phyloP scores from a whole-genome alignment of 208 protist genomes.

The Acanthamoeba lenticulata region DNA sequence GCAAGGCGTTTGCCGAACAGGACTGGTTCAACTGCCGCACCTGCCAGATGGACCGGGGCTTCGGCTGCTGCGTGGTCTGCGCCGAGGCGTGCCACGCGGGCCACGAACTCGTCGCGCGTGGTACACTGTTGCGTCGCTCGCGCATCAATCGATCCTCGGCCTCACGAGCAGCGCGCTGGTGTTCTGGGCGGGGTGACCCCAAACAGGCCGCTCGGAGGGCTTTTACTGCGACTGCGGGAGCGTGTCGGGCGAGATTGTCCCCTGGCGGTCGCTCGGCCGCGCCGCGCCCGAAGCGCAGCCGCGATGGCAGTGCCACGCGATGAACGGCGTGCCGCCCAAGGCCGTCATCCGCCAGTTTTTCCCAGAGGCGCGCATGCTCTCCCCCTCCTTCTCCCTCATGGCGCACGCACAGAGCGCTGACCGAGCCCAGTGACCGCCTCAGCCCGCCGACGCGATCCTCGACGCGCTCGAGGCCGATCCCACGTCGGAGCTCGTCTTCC shows the following conservation, averaged over 20 bases:
- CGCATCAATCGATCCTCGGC: not conserved
- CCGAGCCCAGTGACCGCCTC: no score
- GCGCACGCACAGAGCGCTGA: no score
- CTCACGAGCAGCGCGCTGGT: not conserved
- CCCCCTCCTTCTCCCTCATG: not conserved
- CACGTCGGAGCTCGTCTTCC: conserved; percentile 57
- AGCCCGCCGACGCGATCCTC: not conserved
- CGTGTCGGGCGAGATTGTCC: not conserved
- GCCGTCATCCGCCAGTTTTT: not conserved
- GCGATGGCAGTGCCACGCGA: not conserved
- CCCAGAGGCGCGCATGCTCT: not conserved
- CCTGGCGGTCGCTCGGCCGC: not conserved
- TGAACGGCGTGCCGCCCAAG: not conserved
- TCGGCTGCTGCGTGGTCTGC: not conserved
- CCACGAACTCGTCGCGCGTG: not conserved
- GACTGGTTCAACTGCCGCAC: conserved; percentile 20
- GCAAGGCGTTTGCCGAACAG: not conserved
- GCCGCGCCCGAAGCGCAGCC: not conserved
- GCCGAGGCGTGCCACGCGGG: not conserved
- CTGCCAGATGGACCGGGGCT: not conserved
- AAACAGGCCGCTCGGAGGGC: not conserved
- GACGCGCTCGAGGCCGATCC: not conserved
- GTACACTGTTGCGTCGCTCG: not conserved
- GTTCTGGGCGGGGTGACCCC: not conserved
- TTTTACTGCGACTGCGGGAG: conserved; percentile 12